Evolutionary conservation across 177 flowering plant species (phyloP), one percentile per base, ranked within the genome.

Genomic region (Vitis hybrid): DNA sequence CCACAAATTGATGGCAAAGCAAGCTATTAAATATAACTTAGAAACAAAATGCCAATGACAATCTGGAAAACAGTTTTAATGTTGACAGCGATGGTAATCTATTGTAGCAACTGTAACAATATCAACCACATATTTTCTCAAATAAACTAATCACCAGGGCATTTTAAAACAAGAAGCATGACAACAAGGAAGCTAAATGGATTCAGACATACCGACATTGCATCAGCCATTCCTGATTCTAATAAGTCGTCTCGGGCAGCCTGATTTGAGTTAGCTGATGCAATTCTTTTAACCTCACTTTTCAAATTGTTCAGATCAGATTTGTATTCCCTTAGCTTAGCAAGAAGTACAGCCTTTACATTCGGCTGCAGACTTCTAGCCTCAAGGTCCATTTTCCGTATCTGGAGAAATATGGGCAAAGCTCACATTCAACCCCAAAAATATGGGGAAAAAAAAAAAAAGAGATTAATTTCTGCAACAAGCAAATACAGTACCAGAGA

Each of bases 151-250:
- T 27, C 30, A 27, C 30, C 30, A 27, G 30, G 30, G 30, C 30
- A 27, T 27, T 27, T 27, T 27, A 27, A 27, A 27, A 27, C 30
- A 27, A 27, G 30, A 27, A 27, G 8, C 46, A 17, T 46, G 51
- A 14, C 3, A 35, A 64, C 17, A 61, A 60, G 15, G 30, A 66
- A 46, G 14, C 64, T 32, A 70, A 4, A 52, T 2, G 13, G 21
- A 69, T 62, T 2, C 30, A 60, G 40, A 73, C 84, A 60, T 85
- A 91, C 97, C 83, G 80, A 79, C 72, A 82, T 54, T 24, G 88
- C 59, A 71, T 89, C 90, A 35, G 85, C 85, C 91, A 83, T 82
- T 80, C 97, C 97, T 32, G 94, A 82, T 74, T 91, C 96, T 74
- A 92, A 70, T 57, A 92, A 80, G 51, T 87, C 90, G 67, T 92